phyloP scores from a whole-genome alignment of 2,329 filamentous ascomycete genomes.

The Aspergillus sp. region DNA sequence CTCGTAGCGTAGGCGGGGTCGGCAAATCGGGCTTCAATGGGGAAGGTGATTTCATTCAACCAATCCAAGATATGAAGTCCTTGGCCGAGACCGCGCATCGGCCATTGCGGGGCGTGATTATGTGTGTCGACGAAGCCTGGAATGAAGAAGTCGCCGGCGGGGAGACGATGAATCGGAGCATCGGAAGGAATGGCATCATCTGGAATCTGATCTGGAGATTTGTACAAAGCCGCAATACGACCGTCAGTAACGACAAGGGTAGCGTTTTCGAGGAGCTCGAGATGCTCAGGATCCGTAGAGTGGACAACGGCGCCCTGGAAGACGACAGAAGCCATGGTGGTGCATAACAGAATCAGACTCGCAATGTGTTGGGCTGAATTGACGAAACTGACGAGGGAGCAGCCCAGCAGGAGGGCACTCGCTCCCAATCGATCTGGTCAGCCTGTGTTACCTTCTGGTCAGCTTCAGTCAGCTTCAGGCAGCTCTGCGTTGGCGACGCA shows the following conservation, averaged over 20 bases:
- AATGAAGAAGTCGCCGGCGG: slow-evolving; percentile 30
- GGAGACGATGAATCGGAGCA: slow-evolving; percentile 29
- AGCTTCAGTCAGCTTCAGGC: too few relatives aligned
- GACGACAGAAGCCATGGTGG: background rate
- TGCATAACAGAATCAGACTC: background rate
- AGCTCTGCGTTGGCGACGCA: too few relatives aligned
- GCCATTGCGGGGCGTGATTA: slow-evolving; percentile 64
- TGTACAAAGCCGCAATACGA: slow-evolving; percentile 29
- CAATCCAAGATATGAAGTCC: slow-evolving; percentile 54
- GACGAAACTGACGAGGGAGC: too few relatives aligned
- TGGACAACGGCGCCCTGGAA: slow-evolving; percentile 39
- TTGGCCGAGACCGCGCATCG: slow-evolving; percentile 46
- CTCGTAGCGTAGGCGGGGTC: slow-evolving; percentile 54
- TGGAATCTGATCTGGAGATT: slow-evolving; percentile 21
- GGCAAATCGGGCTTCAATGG: slow-evolving; percentile 60
- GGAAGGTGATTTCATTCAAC: slow-evolving; percentile 65
- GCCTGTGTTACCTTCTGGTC: too few relatives aligned
- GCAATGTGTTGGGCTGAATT: too few relatives aligned
- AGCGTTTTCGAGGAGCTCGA: slow-evolving; percentile 33
- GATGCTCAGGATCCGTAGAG: slow-evolving; percentile 19
- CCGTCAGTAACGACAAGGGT: slow-evolving; percentile 33
- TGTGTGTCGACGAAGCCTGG: slow-evolving; percentile 60
- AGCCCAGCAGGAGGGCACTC: too few relatives aligned
- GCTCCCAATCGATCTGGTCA: too few relatives aligned
- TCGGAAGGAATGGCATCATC: slow-evolving; percentile 25